Conservation (phyloP, 192 early-diverging fungal genomes). For the Helicostylum pulchrum region DNA sequence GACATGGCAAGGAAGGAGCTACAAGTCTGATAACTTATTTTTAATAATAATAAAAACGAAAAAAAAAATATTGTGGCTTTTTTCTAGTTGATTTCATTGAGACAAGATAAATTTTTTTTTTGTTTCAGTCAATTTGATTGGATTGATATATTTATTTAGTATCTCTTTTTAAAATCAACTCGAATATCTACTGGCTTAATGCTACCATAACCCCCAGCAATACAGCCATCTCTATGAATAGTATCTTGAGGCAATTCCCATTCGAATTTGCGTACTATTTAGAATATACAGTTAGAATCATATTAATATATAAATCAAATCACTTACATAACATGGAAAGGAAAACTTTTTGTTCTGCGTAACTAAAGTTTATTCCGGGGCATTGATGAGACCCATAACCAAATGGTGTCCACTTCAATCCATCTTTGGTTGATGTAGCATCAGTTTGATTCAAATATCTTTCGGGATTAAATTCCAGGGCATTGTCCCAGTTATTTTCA, state of each 20-base stretch:
- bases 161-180: slow-evolving; percentile 16
- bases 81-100: too few species aligned
- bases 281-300: too few species aligned
- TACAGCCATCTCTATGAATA: slow-evolving; percentile 22
- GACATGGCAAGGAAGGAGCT: slow-evolving; percentile 25
- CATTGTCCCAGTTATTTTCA: slow-evolving; percentile 35
- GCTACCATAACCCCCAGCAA: not conserved
- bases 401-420: slow-evolving; percentile 52
- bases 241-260: slow-evolving; percentile 14
- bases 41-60: slow-evolving; percentile 5
- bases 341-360: slow-evolving; percentile 55
- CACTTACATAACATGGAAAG: slow-evolving; percentile 46
- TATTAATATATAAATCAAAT: not conserved
- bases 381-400: slow-evolving; percentile 57
- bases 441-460: slow-evolving; percentile 35
- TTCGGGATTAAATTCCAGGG: slow-evolving; percentile 48
- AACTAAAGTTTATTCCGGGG: slow-evolving; percentile 60
- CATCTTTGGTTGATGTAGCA: not conserved
- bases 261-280: slow-evolving; percentile 23
- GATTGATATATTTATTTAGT: slow-evolving; percentile 20
- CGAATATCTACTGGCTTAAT: slow-evolving; percentile 1
- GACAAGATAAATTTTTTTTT: too few species aligned
- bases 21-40: slow-evolving; percentile 25
- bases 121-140: too few species aligned
- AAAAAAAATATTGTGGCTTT: not conserved